Conservation (phyloP, 495 filamentous ascomycete genomes). For the Aspergillus sclerotioniger region DNA sequence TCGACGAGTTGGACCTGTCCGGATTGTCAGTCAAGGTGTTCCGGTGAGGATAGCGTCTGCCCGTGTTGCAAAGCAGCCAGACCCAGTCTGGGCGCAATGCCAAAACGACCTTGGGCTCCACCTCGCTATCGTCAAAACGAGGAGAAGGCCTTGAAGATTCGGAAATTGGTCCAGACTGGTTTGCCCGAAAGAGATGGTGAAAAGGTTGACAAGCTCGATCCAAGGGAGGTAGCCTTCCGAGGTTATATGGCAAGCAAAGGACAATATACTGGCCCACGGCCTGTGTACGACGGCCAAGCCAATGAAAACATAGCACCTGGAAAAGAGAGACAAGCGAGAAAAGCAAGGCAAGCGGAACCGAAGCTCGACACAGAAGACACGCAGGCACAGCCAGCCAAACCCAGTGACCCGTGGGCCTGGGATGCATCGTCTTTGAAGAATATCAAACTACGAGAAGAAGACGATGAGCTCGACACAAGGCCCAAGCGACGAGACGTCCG, state of each 20-base stretch:
- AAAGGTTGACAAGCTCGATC: neutral
- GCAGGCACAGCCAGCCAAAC: constrained; percentile 4
- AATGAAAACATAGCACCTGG: constrained; percentile 4
- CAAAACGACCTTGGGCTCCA: neutral
- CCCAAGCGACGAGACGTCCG: constrained; percentile 28
- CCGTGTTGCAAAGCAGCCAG: constrained; percentile 31
- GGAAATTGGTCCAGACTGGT: constrained; percentile 17
- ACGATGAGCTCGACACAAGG: constrained; percentile 18
- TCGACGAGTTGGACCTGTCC: constrained; percentile 36
- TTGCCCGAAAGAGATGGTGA: constrained; percentile 14
- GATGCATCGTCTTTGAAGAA: constrained; percentile 34
- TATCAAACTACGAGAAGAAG: constrained; percentile 21
- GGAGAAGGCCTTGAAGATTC: constrained; percentile 21
- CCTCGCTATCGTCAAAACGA: neutral
- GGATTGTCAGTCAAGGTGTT: constrained; percentile 26
- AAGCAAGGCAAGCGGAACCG: neutral
- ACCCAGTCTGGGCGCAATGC: constrained; percentile 12
- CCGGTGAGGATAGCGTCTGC: constrained; percentile 24
- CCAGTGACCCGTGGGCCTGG: constrained; percentile 34
- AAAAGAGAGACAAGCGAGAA: constrained; percentile 1
- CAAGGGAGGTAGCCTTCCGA: constrained; percentile 9
- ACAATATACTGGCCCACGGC: neutral
- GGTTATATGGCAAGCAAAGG: neutral
- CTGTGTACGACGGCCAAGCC: constrained; percentile 2
- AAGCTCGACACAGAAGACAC: neutral